Evolutionary conservation across 2,329 filamentous ascomycete species (phyloP).

Genomic region (Thelonectria discophora): DNA sequence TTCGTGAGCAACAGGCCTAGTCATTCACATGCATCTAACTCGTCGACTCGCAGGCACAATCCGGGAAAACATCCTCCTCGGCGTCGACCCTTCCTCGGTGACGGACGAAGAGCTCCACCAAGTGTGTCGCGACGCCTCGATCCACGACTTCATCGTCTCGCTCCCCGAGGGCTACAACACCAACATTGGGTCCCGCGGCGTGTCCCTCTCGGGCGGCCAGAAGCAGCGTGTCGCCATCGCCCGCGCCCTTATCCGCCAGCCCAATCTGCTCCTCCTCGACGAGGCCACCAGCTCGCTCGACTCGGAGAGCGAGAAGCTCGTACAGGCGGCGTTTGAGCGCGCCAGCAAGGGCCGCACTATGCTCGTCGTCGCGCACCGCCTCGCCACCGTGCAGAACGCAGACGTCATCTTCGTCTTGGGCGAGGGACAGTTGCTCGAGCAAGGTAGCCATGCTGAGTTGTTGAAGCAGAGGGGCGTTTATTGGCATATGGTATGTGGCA

Average conservation of each 20-base stretch:
- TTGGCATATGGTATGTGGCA: constrained; percentile 63
- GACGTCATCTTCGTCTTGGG: constrained; percentile 84
- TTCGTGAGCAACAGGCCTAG: too few species aligned
- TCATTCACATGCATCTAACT: neutral
- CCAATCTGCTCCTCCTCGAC: constrained; percentile 73
- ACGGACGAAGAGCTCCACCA: constrained; percentile 61
- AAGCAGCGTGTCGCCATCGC: constrained; percentile 77
- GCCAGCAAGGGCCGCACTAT: constrained; percentile 70
- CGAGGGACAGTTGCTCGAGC: constrained; percentile 64
- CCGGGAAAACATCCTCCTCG: constrained; percentile 74
- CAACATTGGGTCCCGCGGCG: constrained; percentile 71
- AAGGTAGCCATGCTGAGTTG: constrained; percentile 62
- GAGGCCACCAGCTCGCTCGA: constrained; percentile 78
- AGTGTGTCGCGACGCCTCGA: constrained; percentile 69
- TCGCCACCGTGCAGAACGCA: constrained; percentile 81
- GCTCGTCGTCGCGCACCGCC: constrained; percentile 79
- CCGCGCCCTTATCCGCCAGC: constrained; percentile 72
- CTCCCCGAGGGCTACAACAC: constrained; percentile 75
- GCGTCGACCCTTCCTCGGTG: constrained; percentile 64
- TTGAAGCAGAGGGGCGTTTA: constrained; percentile 62
- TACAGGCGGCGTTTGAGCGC: constrained; percentile 73
- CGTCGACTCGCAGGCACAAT: constrained; percentile 58
- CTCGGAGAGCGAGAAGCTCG: constrained; percentile 68
- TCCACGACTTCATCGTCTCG: constrained; percentile 75
- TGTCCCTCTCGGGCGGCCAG: constrained; percentile 75